Evolutionary conservation across 2,329 filamentous ascomycete species (phyloP), one percentile per base, ranked within the genome.

Genomic region (Fusarium guadeloupense): DNA sequence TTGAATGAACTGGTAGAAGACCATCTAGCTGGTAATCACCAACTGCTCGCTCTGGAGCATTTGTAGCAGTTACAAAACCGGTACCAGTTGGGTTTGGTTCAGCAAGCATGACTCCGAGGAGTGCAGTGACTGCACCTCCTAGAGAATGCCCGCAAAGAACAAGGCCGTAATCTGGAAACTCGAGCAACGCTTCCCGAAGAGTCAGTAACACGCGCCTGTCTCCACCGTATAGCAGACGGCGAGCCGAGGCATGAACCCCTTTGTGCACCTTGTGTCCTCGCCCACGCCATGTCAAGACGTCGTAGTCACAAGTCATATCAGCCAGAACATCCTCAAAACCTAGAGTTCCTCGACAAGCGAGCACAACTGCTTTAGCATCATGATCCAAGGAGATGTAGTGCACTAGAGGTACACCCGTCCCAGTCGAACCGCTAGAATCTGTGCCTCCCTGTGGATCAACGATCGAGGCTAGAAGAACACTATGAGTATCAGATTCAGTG

Each of bases 281-380:
- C 14, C 86, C 87, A 53, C 85, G 81, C 87, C 89, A 89, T 6
- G 77, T 59, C 9, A 90, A 75, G 49, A 87, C 81, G 64, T 90
- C 88, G 61, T 91, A 91, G 40, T 90, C 89, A 72, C 89, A 91
- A 25, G 88, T 88, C 83, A 91, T 85, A 68, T 91, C 89, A 1
- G 88, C 88, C 30, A 92, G 76, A 20, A 91, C 84, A 69, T 92
- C 89, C 67, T 91, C 89, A 57, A 91, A 91, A 0, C 89, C 89
- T 33, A 90, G 78, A 0, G 89, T 92, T 2, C 89, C 89, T 31
- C 89, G 83, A 44, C 89, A 89, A 2, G 88, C 87, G n/a, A 92
- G 77, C 0, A 92, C 88, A 0, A 92, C 85, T 1, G 89, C 88
- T 67, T 87, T 88, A 2, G 88, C 88, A 45, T 88, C 85, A 68